These are phyloP conservation scores for Sisymbrium irio DNA, from an alignment of 345 rosid genomes.

Conservation along the genomic window DNA sequence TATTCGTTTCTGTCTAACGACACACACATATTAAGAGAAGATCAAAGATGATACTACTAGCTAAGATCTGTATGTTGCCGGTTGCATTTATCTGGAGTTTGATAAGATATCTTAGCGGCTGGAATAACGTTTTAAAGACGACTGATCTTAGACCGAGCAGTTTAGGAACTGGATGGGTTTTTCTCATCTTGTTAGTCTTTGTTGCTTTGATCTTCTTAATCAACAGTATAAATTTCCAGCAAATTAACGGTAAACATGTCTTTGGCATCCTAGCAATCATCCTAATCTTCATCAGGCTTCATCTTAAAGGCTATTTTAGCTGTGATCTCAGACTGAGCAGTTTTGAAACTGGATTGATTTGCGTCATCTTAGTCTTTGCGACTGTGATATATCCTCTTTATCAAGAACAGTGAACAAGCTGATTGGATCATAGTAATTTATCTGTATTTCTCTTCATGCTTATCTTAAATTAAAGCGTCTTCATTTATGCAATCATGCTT, in stretches of 20 bases:
- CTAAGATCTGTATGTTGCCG: not conserved
- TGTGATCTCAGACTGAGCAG: not conserved
- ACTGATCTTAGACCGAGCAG: not conserved
- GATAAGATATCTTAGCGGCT: not conserved
- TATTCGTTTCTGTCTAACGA: not conserved
- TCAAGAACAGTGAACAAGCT: not conserved
- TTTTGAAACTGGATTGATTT: slow-evolving; percentile 14
- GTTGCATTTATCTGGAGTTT: not conserved
- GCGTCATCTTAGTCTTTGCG: not conserved
- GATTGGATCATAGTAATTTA: not conserved
- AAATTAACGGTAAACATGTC: not conserved
- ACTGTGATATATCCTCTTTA: not conserved
- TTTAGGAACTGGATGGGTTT: not conserved
- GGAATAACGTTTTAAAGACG: not conserved
- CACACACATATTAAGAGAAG: not conserved
- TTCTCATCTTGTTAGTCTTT: not conserved
- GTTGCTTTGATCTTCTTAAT: not conserved
- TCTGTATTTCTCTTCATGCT: too few species aligned
- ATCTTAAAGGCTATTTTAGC: not conserved
- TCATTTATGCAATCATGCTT: too few species aligned
- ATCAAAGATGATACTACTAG: not conserved
- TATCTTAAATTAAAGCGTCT: too few species aligned
- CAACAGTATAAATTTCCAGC: not conserved
- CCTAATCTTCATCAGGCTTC: not conserved
- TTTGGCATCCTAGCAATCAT: not conserved